Conservation (phyloP, 768 basidiomycete genomes). For the Lentinula edodes region DNA sequence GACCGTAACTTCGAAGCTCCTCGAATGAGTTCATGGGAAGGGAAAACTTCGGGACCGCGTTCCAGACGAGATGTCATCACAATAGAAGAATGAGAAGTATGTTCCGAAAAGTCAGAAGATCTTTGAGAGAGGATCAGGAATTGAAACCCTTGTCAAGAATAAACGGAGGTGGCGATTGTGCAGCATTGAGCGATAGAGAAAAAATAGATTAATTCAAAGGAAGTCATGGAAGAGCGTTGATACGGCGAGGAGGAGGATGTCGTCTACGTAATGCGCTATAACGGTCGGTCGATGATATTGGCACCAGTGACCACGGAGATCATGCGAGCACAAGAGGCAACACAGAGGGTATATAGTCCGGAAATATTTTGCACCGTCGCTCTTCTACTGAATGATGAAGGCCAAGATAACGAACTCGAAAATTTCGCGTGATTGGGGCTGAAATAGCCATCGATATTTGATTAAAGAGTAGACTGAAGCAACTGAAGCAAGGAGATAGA, state of each 20-base stretch:
- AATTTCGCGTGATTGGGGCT: too few species aligned
- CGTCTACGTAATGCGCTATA: too few species aligned
- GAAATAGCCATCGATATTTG: too few species aligned
- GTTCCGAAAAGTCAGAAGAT: not conserved
- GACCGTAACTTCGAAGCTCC: not conserved
- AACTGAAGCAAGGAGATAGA: not conserved
- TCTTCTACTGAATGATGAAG: not conserved
- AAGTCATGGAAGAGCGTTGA: not conserved
- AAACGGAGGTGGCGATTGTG: not conserved
- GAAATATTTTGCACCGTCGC: not conserved
- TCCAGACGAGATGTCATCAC: not conserved
- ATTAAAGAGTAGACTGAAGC: too few species aligned
- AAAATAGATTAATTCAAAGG: not conserved
- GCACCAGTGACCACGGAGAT: too few species aligned
- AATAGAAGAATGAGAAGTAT: not conserved
- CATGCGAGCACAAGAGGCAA: not conserved
- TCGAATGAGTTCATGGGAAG: not conserved
- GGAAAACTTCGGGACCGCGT: not conserved
- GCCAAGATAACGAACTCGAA: too few species aligned
- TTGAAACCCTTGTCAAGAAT: not conserved
- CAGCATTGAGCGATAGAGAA: not conserved
- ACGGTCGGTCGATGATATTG: too few species aligned
- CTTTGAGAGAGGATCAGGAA: not conserved
- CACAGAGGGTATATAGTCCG: not conserved
- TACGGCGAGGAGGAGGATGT: not conserved